These are phyloP conservation scores for Trametes cubensis DNA, from an alignment of 768 basidiomycete species.

Conservation along the genomic window DNA sequence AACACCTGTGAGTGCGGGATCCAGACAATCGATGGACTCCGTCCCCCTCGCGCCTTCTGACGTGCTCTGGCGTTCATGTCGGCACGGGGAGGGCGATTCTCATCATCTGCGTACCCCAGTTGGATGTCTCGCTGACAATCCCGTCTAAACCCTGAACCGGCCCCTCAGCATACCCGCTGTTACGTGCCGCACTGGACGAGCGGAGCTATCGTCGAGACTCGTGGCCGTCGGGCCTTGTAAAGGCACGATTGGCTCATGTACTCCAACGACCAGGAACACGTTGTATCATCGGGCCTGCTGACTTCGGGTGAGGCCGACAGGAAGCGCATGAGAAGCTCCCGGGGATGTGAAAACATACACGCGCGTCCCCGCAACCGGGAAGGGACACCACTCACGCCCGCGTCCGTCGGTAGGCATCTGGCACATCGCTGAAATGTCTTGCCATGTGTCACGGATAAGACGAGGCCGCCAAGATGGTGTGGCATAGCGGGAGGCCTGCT, in stretches of 20 bases:
- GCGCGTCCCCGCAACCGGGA: constrained; percentile 4
- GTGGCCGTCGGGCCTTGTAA: background rate
- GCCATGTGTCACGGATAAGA: background rate
- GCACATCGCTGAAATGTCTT: constrained; percentile 6
- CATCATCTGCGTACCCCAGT: background rate
- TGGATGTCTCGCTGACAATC: background rate
- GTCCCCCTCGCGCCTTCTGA: background rate
- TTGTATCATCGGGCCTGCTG: constrained; percentile 9
- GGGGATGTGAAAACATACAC: constrained; percentile 16
- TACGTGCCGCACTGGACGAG: constrained; percentile 4
- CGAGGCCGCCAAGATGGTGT: background rate
- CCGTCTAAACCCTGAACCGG: background rate
- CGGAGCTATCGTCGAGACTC: constrained; percentile 12
- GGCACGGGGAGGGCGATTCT: background rate
- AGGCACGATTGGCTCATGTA: constrained; percentile 12
- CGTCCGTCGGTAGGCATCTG: constrained; percentile 16
- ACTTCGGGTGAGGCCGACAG: constrained; percentile 17
- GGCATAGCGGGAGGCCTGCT: background rate
- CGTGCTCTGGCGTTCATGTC: no score
- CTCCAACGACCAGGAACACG: constrained; percentile 8
- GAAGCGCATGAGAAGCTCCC: constrained; percentile 2
- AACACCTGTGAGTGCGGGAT: background rate
- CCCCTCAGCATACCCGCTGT: constrained; percentile 1
- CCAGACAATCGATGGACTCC: background rate
- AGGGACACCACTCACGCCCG: constrained; percentile 1